phyloP scores from a whole-genome alignment of 305 asterid species.

The Solanum chacoense region DNA sequence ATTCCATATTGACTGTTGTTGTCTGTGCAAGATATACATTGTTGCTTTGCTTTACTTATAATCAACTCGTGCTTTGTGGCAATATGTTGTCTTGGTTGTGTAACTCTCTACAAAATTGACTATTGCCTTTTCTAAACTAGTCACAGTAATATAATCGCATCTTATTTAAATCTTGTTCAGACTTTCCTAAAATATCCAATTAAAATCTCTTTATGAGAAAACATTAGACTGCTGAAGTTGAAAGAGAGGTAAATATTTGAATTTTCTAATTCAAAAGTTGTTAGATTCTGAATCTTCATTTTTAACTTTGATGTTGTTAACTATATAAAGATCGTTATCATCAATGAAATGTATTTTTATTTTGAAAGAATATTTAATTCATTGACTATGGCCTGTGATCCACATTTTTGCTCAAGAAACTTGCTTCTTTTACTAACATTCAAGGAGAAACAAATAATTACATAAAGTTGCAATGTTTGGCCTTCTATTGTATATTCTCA shows the following conservation, averaged over 20 bases:
- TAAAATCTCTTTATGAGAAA: not conserved
- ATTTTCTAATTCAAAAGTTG: not conserved
- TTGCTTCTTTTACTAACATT: not conserved
- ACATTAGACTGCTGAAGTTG: not conserved
- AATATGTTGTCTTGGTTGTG: not conserved
- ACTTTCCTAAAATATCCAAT: not conserved
- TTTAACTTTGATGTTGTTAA: not conserved
- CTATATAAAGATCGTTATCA: not conserved
- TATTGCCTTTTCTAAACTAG: not conserved
- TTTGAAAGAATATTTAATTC: not conserved
- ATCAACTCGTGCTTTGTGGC: not conserved
- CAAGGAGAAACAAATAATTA: not conserved
- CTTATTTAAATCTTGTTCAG: not conserved
- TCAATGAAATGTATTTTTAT: not conserved
- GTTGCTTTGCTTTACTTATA: not conserved
- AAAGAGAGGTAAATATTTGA: not conserved
- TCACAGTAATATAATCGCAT: not conserved
- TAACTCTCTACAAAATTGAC: not conserved
- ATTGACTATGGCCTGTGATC: not conserved
- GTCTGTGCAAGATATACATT: not conserved
- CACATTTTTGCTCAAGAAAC: not conserved
- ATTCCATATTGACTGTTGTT: not conserved
- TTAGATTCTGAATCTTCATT: not conserved
- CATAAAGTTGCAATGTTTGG: not conserved
- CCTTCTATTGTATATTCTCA: not conserved